Base-by-base conservation (phyloP, 495 filamentous ascomycete species). In the Aspergillus mulundensis region DNA sequence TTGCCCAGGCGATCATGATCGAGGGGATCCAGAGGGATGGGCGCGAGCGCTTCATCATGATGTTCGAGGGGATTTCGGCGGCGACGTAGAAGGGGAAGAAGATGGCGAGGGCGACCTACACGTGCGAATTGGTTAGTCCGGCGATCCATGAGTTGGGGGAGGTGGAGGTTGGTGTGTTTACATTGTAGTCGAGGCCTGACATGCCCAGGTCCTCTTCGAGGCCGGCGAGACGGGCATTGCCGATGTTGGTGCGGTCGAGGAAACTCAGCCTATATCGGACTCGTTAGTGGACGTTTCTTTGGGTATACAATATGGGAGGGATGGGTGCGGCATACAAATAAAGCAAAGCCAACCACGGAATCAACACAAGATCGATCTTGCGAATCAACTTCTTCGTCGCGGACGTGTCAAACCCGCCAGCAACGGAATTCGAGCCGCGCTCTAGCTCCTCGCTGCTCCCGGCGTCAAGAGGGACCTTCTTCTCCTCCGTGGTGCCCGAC, bases 61-160 rank as follows among this genome's bases (percentile, higher is more conserved):
- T 48, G 52, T 60, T 60, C 1, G 57, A 60, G 34, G 57, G 57
- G n/a, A 59, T 50, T 19, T 59, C 57, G 7, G 57, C 57, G 36
- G 57, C 57, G 43, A 59, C 57, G 18, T 59, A 59, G 43, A 59
- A 59, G 34, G 57, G 57, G 50, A 59, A 59, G 43, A 59, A 59
- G 44, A 59, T 59, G 18, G 57, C 57, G 18, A 59, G 50, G 18
- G 57, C 57, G 38, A 54, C 44, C 57, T 59, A 28, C 8, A 44
- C 20, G 39, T 38, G 12, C 14, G 4, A 51, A n/a, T 11, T 5
- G 5, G 10, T 36, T 7, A 36, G 32, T 36, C 5, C 7, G 2
- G 32, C 11, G 32, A 36, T 48, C n/a, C n/a, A n/a, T n/a, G n/a
- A n/a, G n/a, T n/a, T n/a, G n/a, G n/a, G n/a, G n/a, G n/a, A n/a